Base-by-base conservation (phyloP, 768 basidiomycete species). In the Panaeolus papilionaceus region DNA sequence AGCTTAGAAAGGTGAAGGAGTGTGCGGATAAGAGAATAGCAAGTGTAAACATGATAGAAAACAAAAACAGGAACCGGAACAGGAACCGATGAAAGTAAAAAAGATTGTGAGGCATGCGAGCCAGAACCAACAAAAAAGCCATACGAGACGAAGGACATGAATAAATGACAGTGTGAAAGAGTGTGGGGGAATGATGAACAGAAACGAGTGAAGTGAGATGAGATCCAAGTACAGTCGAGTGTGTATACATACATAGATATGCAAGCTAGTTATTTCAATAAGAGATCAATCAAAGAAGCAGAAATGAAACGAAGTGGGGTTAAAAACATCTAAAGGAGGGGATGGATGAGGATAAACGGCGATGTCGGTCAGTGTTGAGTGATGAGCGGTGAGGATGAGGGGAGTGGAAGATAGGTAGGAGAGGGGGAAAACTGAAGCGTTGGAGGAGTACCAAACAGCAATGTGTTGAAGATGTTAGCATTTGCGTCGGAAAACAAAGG, bases 281-380 rank as follows among this genome's bases (percentile, higher is more conserved):
- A 8, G 18, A 58, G 26, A 58, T 33, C 54, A 58, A 58, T 58
- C 54, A 58, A 58, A 58, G 54, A 58, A 58, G 26, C 54, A 58
- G 54, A 33, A 33, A 37, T 3, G 54, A 58, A 33, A 33, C 33
- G 14, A 58, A 58, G 54, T 10, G 16, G 28, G 54, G 10, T 58
- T 58, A 58, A 58, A 58, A 37, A 58, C 54, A 37, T 58, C 26
- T 28, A 58, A 58, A 58, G 20, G 8, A 58, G n/a, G 0, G 54
- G 33, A 37, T 9, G 23, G 23, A 51, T 9, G 28, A 6, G 54
- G 54, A 58, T 33, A 1, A 28, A 16, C 20, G 54, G 20, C 14
- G 26, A 33, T 33, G 54, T 28, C 11, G 54, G 16, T 28, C 1
- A 33, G 54, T 28, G 28, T 2, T 28, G 4, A 33, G 54, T 28